Percentiles rank a stretch among this genome's conserved stretches.
These are phyloP conservation scores for Exserohilum turcica DNA, from an alignment of 2,329 filamentous ascomycete species.

Conservation along the genomic window DNA sequence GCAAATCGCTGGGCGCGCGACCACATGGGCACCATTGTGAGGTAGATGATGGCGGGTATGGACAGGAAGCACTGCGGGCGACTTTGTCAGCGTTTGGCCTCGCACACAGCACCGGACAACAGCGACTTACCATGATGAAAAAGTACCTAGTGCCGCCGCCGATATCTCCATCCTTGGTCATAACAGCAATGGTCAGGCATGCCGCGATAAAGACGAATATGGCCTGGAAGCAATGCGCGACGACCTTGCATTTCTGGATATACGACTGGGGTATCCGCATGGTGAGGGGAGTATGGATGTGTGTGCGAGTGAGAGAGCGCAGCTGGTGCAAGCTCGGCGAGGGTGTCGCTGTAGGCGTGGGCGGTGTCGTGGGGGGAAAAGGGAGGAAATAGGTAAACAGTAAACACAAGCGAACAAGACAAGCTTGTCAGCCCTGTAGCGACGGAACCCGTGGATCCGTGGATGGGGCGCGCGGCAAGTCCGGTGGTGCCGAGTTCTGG, in stretches of 20 bases:
- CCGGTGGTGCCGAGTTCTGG: conserved; percentile 1
- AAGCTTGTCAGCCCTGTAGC: background rate
- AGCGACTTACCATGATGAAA: conserved; percentile 60
- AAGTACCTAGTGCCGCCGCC: conserved; percentile 62
- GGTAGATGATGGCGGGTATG: conserved; percentile 63
- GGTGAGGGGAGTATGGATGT: conserved; percentile 14
- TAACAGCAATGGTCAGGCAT: conserved; percentile 63
- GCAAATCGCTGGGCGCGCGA: conserved; percentile 62
- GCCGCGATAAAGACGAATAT: conserved; percentile 63
- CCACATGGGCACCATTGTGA: conserved; percentile 66
- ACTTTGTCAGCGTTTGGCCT: conserved; percentile 21
- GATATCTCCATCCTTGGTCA: conserved; percentile 59
- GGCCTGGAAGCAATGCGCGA: conserved; percentile 59
- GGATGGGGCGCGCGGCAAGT: background rate
- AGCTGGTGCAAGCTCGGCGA: background rate
- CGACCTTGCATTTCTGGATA: conserved; percentile 61
- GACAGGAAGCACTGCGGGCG: conserved; percentile 61
- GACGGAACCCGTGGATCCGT: background rate
- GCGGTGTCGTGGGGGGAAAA: background rate
- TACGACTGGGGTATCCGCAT: conserved; percentile 55
- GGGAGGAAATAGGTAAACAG: background rate
- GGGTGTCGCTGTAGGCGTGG: background rate
- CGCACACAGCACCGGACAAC: background rate
- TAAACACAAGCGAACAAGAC: background rate
- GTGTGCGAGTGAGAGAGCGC: background rate